These are phyloP conservation scores for Rhodotorula sp. DNA, from an alignment of 1,284 basidiomycete genomes.

Conservation along the genomic window DNA sequence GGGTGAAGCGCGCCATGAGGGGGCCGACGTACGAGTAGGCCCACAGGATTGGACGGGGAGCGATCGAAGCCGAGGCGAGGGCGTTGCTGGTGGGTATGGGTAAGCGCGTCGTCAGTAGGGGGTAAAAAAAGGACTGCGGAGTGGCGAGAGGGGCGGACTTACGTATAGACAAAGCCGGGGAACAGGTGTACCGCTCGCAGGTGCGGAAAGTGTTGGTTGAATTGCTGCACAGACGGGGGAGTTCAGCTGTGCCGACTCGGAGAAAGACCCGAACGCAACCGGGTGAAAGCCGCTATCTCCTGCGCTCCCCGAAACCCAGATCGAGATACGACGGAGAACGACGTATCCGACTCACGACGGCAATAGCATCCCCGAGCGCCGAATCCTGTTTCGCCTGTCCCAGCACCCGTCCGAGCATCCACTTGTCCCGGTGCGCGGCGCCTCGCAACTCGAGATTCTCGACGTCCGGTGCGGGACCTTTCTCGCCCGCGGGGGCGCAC, in stretches of 20 bases:
- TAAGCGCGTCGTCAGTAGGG: not conserved
- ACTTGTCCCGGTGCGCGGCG: slow-evolving; percentile 11
- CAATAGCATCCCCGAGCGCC: slow-evolving; percentile 30
- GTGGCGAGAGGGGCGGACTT: not conserved
- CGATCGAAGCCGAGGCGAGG: slow-evolving; percentile 42
- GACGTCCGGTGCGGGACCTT: slow-evolving; percentile 18
- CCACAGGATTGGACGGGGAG: slow-evolving; percentile 44
- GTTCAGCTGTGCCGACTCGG: not conserved
- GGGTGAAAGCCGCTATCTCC: not conserved
- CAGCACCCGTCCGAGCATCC: slow-evolving; percentile 18
- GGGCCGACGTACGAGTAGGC: slow-evolving; percentile 42
- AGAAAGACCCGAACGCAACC: not conserved
- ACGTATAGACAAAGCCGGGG: slow-evolving; percentile 31
- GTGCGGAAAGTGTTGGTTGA: slow-evolving; percentile 23
- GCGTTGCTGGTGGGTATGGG: not conserved
- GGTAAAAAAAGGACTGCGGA: not conserved
- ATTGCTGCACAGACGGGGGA: slow-evolving; percentile 6
- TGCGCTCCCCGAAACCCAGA: not conserved
- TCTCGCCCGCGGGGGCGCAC: slow-evolving; percentile 44
- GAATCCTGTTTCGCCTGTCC: slow-evolving; percentile 23
- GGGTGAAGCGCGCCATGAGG: slow-evolving; percentile 31
- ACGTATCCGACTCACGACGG: slow-evolving; percentile 12
- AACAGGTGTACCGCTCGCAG: slow-evolving; percentile 32
- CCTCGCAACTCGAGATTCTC: slow-evolving; percentile 29
- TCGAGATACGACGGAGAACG: not conserved